phyloP scores from a whole-genome alignment of 768 basidiomycete species.

The Naganishia onofrii region DNA sequence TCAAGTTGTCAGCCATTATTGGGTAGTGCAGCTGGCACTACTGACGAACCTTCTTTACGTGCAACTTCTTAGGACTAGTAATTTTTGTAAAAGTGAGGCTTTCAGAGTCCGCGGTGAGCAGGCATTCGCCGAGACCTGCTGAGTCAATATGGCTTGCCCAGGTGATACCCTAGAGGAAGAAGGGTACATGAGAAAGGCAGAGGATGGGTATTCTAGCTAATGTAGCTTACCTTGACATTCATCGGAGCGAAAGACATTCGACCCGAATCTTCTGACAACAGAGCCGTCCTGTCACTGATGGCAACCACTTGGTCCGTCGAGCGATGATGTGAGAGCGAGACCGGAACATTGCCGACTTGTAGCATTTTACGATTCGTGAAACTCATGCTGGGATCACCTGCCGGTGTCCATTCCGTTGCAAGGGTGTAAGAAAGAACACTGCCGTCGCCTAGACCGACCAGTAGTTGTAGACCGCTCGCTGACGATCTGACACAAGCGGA shows the following conservation, averaged over 20 bases:
- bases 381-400: conserved; percentile 25
- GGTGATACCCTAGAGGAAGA: conserved; percentile 35
- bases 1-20: not conserved
- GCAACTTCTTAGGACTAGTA: conserved; percentile 46
- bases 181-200: not conserved
- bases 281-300: conserved; percentile 43
- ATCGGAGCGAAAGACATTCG: conserved; percentile 44
- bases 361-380: conserved; percentile 37
- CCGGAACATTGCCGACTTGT: conserved; percentile 42
- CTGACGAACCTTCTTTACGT: conserved; percentile 41
- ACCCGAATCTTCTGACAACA: conserved; percentile 44
- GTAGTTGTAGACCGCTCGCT: conserved; percentile 34
- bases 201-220: not conserved
- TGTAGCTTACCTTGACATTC: conserved; percentile 38
- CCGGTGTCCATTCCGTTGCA: conserved; percentile 29
- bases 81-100: conserved; percentile 39
- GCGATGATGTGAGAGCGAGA: conserved; percentile 32
- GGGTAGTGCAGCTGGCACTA: not conserved
- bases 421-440: conserved; percentile 5
- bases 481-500: conserved; percentile 27
- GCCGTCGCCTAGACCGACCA: conserved; percentile 48
- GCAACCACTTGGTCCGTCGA: conserved; percentile 34
- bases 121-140: conserved; percentile 34
- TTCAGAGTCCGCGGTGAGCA: conserved; percentile 35
- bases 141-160: conserved; percentile 35